phyloP scores from a whole-genome alignment of 331 rosid species.

The Acacia pycnantha region DNA sequence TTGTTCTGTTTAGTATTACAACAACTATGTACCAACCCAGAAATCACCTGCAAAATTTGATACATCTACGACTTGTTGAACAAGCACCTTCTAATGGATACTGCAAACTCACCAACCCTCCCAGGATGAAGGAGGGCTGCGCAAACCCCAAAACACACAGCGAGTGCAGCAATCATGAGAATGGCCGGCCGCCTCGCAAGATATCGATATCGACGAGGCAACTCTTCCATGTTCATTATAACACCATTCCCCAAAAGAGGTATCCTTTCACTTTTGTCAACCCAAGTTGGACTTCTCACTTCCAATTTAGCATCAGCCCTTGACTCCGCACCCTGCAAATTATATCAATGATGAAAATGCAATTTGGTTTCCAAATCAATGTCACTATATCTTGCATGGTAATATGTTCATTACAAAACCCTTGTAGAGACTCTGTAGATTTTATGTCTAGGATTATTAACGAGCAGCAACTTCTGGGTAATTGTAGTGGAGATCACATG shows the following conservation, averaged over 20 bases:
- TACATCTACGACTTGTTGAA: constrained; percentile 37
- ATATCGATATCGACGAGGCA: constrained; percentile 37
- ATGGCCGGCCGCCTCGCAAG: constrained; percentile 44
- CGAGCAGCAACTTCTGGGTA: background rate
- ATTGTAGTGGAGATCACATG: background rate
- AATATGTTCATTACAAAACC: background rate
- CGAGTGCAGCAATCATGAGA: constrained; percentile 49
- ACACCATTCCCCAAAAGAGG: constrained; percentile 56
- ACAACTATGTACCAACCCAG: constrained; percentile 37
- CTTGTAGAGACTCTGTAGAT: background rate
- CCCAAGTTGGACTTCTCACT: constrained; percentile 30
- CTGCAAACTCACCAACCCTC: constrained; percentile 68
- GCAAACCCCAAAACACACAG: constrained; percentile 78
- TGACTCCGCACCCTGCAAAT: constrained; percentile 55
- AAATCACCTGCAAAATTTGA: constrained; percentile 16
- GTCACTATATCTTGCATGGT: constrained; percentile 1
- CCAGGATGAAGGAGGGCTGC: constrained; percentile 75
- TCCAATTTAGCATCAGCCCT: constrained; percentile 39
- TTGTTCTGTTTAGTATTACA: constrained; percentile 44
- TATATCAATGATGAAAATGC: constrained; percentile 15
- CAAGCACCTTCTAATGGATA: constrained; percentile 81
- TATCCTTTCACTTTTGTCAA: constrained; percentile 44
- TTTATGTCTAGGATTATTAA: background rate
- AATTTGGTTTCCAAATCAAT: constrained; percentile 19
- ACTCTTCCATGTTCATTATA: constrained; percentile 43